A percentile compares a stretch with the other conserved stretches of the same genome.
Evolutionary conservation across 225 moss, liverwort and hornwort species (phyloP).

Genomic region (Pleurozium schreberi): DNA sequence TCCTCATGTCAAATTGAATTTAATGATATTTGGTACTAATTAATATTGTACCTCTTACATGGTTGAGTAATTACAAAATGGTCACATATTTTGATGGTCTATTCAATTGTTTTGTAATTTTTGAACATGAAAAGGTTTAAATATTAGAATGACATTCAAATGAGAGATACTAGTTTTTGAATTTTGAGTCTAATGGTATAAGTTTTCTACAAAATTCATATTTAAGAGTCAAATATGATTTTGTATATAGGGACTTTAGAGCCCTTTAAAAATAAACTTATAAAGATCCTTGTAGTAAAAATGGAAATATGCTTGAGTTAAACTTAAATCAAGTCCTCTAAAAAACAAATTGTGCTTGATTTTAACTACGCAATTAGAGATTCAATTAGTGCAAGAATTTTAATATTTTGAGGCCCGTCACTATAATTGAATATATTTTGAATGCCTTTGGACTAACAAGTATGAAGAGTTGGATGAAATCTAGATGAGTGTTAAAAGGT

Average conservation of each 20-base stretch:
- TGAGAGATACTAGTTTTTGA: background rate
- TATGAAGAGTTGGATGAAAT: background rate
- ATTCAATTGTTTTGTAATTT: background rate
- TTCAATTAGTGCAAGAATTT: background rate
- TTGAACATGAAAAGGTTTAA: background rate
- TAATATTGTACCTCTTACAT: no score
- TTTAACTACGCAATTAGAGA: background rate
- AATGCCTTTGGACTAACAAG: background rate
- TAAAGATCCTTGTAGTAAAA: background rate
- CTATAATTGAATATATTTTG: background rate
- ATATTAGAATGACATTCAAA: background rate
- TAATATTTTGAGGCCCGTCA: background rate
- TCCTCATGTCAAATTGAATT: background rate
- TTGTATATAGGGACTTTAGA: fast-evolving
- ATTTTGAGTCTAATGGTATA: background rate
- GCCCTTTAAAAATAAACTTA: background rate
- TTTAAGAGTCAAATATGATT: background rate
- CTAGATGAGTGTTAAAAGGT: fast-evolving
- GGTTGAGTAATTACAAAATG: background rate
- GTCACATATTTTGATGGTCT: background rate
- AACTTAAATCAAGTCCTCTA: background rate
- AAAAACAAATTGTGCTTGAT: no score
- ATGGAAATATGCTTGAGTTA: background rate
- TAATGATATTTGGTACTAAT: background rate
- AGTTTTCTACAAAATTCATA: background rate